phyloP scores from a whole-genome alignment of 2,329 filamentous ascomycete species.

The Penicillium corylophilum region DNA sequence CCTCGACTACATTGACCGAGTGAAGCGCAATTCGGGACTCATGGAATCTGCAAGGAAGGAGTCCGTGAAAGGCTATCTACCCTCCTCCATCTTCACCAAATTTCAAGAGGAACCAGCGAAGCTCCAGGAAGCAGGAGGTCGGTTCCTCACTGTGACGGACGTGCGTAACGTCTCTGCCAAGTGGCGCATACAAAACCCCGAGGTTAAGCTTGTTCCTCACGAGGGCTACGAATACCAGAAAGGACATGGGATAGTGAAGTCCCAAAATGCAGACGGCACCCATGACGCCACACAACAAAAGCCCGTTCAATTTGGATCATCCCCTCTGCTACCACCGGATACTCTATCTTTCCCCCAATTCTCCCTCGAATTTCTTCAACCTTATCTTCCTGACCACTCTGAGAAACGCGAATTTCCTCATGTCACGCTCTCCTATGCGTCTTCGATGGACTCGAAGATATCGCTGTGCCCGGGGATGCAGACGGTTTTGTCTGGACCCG shows the following conservation, averaged over 20 bases:
- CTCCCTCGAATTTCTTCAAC: conserved; percentile 48
- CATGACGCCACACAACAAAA: conserved; percentile 10
- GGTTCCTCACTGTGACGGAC: conserved; percentile 48
- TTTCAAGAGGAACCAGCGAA: conserved; percentile 48
- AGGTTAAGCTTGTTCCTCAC: conserved; percentile 44
- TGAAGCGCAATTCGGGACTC: conserved; percentile 49
- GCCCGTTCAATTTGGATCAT: conserved; percentile 11
- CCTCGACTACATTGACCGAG: conserved; percentile 48
- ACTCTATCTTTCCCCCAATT: conserved; percentile 47
- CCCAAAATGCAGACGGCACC: conserved; percentile 18
- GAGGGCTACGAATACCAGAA: conserved; percentile 47
- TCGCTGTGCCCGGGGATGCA: conserved; percentile 75
- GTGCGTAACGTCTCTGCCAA: conserved; percentile 50
- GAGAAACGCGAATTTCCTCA: conserved; percentile 46
- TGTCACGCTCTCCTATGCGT: conserved; percentile 85
- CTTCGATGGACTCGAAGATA: conserved; percentile 80
- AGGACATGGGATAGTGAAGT: conserved; percentile 43
- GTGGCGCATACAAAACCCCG: conserved; percentile 48
- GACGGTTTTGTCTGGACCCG: conserved; percentile 76
- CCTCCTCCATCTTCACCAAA: conserved; percentile 50
- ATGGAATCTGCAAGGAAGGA: conserved; percentile 49
- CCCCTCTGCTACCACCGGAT: conserved; percentile 34
- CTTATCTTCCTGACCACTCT: conserved; percentile 50
- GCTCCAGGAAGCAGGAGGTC: conserved; percentile 46
- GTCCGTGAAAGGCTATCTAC: conserved; percentile 48